Conservation (phyloP, 805 yeast genomes). For the Kazachstania bromeliacearum region DNA sequence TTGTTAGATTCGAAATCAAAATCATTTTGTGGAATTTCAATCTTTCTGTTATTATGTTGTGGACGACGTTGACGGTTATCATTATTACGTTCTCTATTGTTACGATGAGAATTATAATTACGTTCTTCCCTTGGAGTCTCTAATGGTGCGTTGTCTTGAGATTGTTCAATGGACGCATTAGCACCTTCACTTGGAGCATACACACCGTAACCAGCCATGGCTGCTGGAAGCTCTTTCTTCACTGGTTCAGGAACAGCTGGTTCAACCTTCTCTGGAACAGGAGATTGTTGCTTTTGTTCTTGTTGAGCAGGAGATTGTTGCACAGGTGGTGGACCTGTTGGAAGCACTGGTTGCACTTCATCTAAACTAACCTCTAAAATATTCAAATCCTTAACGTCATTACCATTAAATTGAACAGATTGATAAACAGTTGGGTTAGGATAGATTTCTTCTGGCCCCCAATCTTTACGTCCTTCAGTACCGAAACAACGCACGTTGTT, state of each 20-base stretch:
- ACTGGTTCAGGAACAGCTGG: constrained; percentile 10
- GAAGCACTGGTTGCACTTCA: constrained; percentile 47
- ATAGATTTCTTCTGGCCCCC: constrained; percentile 59
- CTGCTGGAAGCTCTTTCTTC: constrained; percentile 23
- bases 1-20: constrained; percentile 71
- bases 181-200: constrained; percentile 20
- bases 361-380: constrained; percentile 68
- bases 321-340: constrained; percentile 4
- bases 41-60: constrained; percentile 7
- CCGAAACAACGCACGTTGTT: constrained; percentile 75
- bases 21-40: constrained; percentile 43
- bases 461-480: constrained; percentile 78
- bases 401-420: constrained; percentile 76
- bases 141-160: constrained; percentile 1
- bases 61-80: constrained; percentile 5
- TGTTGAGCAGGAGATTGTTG: constrained; percentile 1
- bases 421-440: constrained; percentile 65
- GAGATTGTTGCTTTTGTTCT: neutral
- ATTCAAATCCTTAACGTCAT: constrained; percentile 81
- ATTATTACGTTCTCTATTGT: constrained; percentile 3
- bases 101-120: constrained; percentile 3
- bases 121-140: constrained; percentile 1
- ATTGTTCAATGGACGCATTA: constrained; percentile 9
- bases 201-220: constrained; percentile 30
- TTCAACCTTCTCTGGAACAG: constrained; percentile 3